Conservation (phyloP, 768 basidiomycete genomes). For the Lentinula edodes region DNA sequence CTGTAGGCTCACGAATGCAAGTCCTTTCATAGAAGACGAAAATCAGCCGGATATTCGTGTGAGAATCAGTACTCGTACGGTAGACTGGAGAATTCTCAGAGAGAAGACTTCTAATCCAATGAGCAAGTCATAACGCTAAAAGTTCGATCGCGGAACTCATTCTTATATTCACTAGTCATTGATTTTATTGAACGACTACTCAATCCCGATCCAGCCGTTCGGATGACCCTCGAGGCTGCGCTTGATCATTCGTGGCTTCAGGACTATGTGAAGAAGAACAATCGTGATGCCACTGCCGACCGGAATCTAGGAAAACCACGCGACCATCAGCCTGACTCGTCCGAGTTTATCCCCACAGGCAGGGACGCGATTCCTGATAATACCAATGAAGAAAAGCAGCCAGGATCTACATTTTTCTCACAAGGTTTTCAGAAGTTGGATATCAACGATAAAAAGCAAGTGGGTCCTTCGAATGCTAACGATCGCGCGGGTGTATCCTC, state of each 20-base stretch:
- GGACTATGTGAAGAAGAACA: slow-evolving; percentile 1
- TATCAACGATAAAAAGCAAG: neutral
- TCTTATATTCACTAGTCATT: slow-evolving; percentile 33
- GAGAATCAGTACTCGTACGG: slow-evolving; percentile 49
- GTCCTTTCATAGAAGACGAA: slow-evolving; percentile 81
- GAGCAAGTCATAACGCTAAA: slow-evolving; percentile 32
- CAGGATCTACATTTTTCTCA: slow-evolving; percentile 10
- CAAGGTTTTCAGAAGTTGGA: slow-evolving; percentile 11
- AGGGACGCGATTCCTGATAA: slow-evolving; percentile 15
- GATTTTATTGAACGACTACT: slow-evolving; percentile 69
- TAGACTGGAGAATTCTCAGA: slow-evolving; percentile 57
- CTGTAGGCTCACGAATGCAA: slow-evolving; percentile 65
- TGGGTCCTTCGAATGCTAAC: neutral
- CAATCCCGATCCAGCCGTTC: slow-evolving; percentile 49
- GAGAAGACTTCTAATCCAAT: slow-evolving; percentile 31
- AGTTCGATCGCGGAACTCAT: neutral
- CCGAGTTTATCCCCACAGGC: slow-evolving; percentile 9
- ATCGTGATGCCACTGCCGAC: neutral
- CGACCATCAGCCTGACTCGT: neutral
- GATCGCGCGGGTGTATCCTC: neutral
- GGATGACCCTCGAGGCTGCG: slow-evolving; percentile 71
- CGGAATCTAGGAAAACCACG: neutral
- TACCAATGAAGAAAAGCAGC: slow-evolving; percentile 14
- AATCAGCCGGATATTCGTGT: slow-evolving; percentile 50
- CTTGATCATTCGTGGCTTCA: slow-evolving; percentile 75